phyloP scores from a whole-genome alignment of 768 basidiomycete genomes.

The Rhodotorula toruloides region DNA sequence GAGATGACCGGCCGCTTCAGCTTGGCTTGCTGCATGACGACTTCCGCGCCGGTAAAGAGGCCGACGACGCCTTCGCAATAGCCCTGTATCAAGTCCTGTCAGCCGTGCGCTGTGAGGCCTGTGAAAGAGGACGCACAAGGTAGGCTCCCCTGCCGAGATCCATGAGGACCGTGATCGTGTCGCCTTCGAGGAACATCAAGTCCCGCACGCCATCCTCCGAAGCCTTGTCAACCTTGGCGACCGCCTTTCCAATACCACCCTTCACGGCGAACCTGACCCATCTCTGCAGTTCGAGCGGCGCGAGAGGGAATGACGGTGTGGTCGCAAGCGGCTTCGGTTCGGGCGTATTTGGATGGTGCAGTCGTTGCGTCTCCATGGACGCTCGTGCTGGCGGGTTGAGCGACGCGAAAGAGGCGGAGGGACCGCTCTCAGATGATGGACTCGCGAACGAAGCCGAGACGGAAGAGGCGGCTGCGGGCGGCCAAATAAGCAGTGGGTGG shows the following conservation, averaged over 20 bases:
- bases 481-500: too few species aligned
- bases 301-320: conserved; percentile 27
- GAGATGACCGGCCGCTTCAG: conserved; percentile 76
- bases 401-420: too few species aligned
- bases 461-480: too few species aligned
- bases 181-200: conserved; percentile 81
- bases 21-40: conserved; percentile 61
- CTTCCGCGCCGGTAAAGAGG: conserved; percentile 60
- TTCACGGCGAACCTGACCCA: conserved; percentile 82
- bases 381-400: too few species aligned
- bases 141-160: conserved; percentile 61
- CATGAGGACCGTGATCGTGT: conserved; percentile 72
- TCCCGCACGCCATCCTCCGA: conserved; percentile 63
- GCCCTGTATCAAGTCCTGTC: conserved; percentile 52
- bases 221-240: conserved; percentile 66
- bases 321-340: too few species aligned
- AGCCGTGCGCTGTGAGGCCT: neutral
- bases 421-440: too few species aligned
- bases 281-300: conserved; percentile 59
- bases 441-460: too few species aligned
- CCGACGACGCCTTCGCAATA: conserved; percentile 85
- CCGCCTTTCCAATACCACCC: conserved; percentile 77
- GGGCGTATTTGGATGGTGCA: too few species aligned
- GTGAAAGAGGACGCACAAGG: conserved; percentile 53
- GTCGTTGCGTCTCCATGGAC: too few species aligned